A percentile compares a stretch with the other conserved stretches of the same genome.
Evolutionary conservation across 495 filamentous ascomycete genomes (phyloP).

Genomic region (Hypoxylon lienhwacheense): DNA sequence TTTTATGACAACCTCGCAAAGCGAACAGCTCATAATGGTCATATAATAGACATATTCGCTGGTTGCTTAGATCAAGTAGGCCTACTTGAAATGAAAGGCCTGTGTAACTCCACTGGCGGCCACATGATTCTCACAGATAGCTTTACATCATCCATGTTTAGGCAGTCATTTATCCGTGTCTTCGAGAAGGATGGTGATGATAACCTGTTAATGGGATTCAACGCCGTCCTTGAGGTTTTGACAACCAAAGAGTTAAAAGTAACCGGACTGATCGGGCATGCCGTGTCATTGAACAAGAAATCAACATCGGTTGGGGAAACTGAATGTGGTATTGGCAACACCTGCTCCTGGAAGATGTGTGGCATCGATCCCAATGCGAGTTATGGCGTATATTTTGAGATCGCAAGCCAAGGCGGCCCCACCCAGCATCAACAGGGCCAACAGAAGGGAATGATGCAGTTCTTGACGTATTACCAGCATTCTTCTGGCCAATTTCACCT

Average conservation of each 20-base stretch:
- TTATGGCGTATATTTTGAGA: constrained; percentile 97
- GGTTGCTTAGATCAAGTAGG: constrained; percentile 98
- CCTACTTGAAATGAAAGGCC: constrained; percentile 97
- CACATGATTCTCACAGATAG: constrained; percentile 99
- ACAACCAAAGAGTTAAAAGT: constrained; percentile 99
- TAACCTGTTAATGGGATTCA: constrained; percentile 97
- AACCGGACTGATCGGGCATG: constrained; percentile 96
- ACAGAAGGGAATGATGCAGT: constrained; percentile 96
- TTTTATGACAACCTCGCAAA: constrained; percentile 99
- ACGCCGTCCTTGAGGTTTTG: constrained; percentile 92
- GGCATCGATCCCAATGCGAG: constrained; percentile 91
- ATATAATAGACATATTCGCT: constrained; percentile 97
- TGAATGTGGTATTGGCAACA: constrained; percentile 97
- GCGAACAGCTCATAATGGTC: constrained; percentile 92
- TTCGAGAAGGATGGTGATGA: constrained; percentile 97
- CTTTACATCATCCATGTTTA: constrained; percentile 99
- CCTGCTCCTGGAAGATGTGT: constrained; percentile 99
- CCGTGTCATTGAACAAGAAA: constrained; percentile 96
- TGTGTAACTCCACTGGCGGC: constrained; percentile 93
- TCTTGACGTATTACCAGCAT: constrained; percentile 98
- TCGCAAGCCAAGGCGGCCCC: constrained; percentile 90
- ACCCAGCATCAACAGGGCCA: constrained; percentile 81
- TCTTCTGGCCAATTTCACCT: constrained; percentile 95
- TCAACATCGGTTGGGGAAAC: constrained; percentile 96
- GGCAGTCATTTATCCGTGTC: constrained; percentile 95